Percentiles rank a stretch among this genome's conserved stretches.
These are phyloP conservation scores for Juglanconis juglandina DNA, from an alignment of 2,329 filamentous ascomycete genomes.

Conservation along the genomic window DNA sequence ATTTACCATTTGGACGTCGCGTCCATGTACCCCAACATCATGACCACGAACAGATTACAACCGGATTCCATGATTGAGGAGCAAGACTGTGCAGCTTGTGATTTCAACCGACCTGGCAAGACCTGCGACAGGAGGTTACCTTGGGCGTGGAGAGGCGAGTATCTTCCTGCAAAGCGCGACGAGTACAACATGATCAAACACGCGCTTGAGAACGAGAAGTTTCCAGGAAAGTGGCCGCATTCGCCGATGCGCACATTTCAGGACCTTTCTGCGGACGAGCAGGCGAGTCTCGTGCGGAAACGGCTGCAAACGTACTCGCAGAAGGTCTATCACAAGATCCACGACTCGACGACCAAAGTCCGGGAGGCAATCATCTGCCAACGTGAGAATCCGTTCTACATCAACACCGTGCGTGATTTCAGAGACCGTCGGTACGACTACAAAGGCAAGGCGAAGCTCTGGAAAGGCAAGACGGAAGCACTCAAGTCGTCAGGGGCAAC, in stretches of 20 bases:
- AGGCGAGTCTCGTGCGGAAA: conserved; percentile 76
- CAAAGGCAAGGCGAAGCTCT: conserved; percentile 96
- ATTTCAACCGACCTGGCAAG: conserved; percentile 96
- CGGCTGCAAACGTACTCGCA: conserved; percentile 90
- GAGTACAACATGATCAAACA: conserved; percentile 99
- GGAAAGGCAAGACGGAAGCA: conserved; percentile 92
- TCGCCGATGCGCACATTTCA: conserved; percentile 71
- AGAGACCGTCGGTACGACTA: conserved; percentile 97
- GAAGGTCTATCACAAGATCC: conserved; percentile 99
- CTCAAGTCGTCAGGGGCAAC: conserved; percentile 80
- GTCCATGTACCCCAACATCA: conserved; percentile 99
- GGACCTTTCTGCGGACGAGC: conserved; percentile 78
- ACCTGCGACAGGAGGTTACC: conserved; percentile 92
- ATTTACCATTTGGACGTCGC: conserved; percentile 99
- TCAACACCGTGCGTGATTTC: conserved; percentile 93
- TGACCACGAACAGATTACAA: conserved; percentile 97
- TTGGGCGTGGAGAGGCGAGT: conserved; percentile 98
- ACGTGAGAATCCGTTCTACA: conserved; percentile 96
- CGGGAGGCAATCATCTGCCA: conserved; percentile 98
- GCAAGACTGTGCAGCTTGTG: conserved; percentile 92
- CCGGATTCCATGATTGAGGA: conserved; percentile 99
- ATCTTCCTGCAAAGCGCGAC: conserved; percentile 89
- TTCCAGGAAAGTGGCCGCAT: conserved; percentile 74
- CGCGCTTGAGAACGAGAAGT: conserved; percentile 85
- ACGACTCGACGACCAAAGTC: conserved; percentile 87